Conservation (phyloP, 2,329 filamentous ascomycete genomes). For the Fusarium neocosmosporiellum region DNA sequence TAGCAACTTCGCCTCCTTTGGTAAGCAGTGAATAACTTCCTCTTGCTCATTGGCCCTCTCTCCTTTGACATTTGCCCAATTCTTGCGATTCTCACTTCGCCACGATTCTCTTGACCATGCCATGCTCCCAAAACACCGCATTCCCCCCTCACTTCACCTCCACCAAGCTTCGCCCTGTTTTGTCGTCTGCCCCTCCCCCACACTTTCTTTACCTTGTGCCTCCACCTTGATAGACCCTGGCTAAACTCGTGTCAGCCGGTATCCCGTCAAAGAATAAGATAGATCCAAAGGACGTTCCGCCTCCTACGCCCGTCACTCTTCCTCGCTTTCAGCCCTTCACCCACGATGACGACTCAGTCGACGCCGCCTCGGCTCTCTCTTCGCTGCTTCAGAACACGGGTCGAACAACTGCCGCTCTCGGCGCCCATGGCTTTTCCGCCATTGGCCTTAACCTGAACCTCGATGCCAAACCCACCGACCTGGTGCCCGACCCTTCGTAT, state of each 20-base stretch:
- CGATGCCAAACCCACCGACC: constrained; percentile 58
- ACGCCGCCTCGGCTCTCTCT: constrained; percentile 55
- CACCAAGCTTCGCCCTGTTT: constrained; percentile 5
- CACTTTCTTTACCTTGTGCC: constrained; percentile 7
- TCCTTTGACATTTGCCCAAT: background rate
- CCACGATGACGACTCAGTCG: constrained; percentile 44
- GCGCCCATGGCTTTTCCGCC: constrained; percentile 64
- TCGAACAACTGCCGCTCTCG: constrained; percentile 55
- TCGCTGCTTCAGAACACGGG: constrained; percentile 64
- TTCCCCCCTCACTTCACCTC: constrained; percentile 28
- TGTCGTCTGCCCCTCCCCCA: constrained; percentile 25
- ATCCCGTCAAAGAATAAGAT: constrained; percentile 46
- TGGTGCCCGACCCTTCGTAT: constrained; percentile 65
- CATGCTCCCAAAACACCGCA: constrained; percentile 34
- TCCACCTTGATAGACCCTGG: constrained; percentile 32
- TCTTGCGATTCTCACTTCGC: background rate
- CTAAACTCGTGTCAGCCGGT: constrained; percentile 44
- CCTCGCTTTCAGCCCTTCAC: constrained; percentile 58
- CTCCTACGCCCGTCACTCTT: constrained; percentile 65
- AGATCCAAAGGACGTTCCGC: constrained; percentile 64
- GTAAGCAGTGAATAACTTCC: constrained; percentile 46
- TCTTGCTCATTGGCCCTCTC: constrained; percentile 14
- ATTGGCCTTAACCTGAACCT: constrained; percentile 67
- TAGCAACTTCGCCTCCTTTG: constrained; percentile 53
- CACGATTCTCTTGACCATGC: background rate